Conservation (phyloP, 1,284 basidiomycete genomes). For the Sphaerobolus stellatus region DNA sequence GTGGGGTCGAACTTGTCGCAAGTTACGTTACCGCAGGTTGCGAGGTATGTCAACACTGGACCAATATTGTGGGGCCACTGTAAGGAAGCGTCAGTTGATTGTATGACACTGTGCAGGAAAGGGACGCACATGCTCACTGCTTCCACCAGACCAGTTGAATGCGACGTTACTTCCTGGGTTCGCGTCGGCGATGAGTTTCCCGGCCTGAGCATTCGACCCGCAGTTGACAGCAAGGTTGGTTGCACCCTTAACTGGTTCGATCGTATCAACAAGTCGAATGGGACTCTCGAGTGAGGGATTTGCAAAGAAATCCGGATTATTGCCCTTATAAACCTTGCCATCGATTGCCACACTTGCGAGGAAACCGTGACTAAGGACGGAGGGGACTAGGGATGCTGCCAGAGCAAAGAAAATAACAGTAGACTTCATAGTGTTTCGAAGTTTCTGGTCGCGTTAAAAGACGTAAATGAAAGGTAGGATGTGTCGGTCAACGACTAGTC, state of each 20-base stretch:
- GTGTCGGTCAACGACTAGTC: no score
- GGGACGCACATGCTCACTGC: constrained; percentile 45
- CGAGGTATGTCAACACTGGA: constrained; percentile 71
- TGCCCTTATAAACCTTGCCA: constrained; percentile 54
- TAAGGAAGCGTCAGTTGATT: not conserved
- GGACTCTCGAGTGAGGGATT: constrained; percentile 48
- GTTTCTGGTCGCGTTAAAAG: not conserved
- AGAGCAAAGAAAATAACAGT: constrained; percentile 1
- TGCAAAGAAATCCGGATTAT: constrained; percentile 40
- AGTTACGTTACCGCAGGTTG: constrained; percentile 53
- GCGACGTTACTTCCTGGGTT: constrained; percentile 61
- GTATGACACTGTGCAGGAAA: constrained; percentile 3
- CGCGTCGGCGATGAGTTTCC: constrained; percentile 52
- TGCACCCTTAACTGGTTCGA: constrained; percentile 63
- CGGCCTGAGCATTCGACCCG: constrained; percentile 55
- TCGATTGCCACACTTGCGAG: constrained; percentile 53
- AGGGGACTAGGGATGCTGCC: constrained; percentile 7
- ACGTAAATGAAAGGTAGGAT: no score
- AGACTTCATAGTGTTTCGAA: not conserved
- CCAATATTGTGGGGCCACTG: constrained; percentile 75
- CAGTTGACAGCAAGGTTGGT: constrained; percentile 60
- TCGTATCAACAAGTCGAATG: constrained; percentile 58
- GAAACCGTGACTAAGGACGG: constrained; percentile 59
- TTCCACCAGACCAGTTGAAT: constrained; percentile 60
- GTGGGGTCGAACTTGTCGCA: constrained; percentile 61